phyloP scores from a whole-genome alignment of 768 basidiomycete genomes.

The Boletus sensibilis region DNA sequence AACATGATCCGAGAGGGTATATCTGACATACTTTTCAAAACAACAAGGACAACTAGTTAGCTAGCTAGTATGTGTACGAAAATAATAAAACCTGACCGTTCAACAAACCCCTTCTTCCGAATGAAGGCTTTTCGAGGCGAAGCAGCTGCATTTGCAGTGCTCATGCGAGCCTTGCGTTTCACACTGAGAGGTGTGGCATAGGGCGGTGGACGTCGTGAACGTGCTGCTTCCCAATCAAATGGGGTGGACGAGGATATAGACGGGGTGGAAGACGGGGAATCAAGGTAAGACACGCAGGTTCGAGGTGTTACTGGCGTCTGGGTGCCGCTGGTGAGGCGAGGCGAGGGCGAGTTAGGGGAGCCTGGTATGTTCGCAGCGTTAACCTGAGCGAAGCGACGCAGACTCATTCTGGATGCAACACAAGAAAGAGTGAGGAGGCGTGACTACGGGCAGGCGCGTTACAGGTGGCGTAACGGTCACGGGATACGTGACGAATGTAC shows the following conservation, averaged over 20 bases:
- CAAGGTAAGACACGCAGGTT: constrained; percentile 50
- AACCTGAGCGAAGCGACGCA: constrained; percentile 56
- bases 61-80: constrained; percentile 3
- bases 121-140: constrained; percentile 52
- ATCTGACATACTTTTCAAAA: constrained; percentile 47
- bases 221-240: constrained; percentile 87
- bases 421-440: constrained; percentile 10
- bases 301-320: constrained; percentile 46
- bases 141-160: constrained; percentile 23
- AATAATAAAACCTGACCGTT: constrained; percentile 45
- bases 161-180: constrained; percentile 45
- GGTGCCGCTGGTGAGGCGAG: constrained; percentile 30
- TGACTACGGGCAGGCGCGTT: constrained; percentile 24
- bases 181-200: constrained; percentile 59
- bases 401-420: constrained; percentile 41
- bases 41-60: constrained; percentile 17
- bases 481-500: neutral
- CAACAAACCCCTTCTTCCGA: constrained; percentile 61
- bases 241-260: constrained; percentile 75
- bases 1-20: constrained; percentile 75
- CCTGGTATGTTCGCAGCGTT: constrained; percentile 39
- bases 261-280: constrained; percentile 63
- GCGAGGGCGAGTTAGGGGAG: constrained; percentile 44
- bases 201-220: constrained; percentile 67
- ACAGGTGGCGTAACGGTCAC: constrained; percentile 31